Base-by-base conservation (phyloP, 371 early-diverging fungal species). In the Apophysomyces elegans region DNA sequence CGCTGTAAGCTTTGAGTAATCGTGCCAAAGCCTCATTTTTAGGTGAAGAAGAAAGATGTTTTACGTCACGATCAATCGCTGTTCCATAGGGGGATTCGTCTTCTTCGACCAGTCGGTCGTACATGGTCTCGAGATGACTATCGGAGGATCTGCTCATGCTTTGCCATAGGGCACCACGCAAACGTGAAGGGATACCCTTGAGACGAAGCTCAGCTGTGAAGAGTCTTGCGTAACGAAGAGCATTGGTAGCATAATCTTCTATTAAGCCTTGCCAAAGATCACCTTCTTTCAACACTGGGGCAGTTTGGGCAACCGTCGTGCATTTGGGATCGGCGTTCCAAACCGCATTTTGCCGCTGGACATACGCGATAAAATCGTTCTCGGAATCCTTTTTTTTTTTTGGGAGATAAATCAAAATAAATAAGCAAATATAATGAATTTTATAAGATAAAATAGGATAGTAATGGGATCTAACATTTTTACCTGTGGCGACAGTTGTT, bases 91-190 rank as follows among this genome's bases (percentile, higher is more conserved):
- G 50, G 26, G 69, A 64, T 7, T 62, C 35, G 11, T 69, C 73
- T 63, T 91, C 88, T 59, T 81, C 77, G 14, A 92, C 67, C 61
- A 94, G 86, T 66, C 88, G 87, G 56, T 88, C 76, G 72, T 93
- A 96, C 62, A 91, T 79, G 7, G 84, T 80, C 69, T 91, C 90
- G 62, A 94, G 72, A 62, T 86, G 72, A 5, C 66, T 88, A 39
- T 86, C 83, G 43, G 87, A 85, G 18, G 88, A 84, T 16, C 86
- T 90, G 45, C 89, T 86, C 86, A 96, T 91, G 26, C 91, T 84
- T 72, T 92, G 94, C 96, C 96, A 96, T 43, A 95, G 84, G 56
- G 86, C 74, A 16, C 95, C 94, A 58, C 97, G 91, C 54, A 93
- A 66, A 43, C 85, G 76, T 11, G 83, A 73, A 2, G 96, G 96